Percentiles rank a stretch among this genome's conserved stretches.
phyloP scores from a whole-genome alignment of 2,329 filamentous ascomycete species.

The Mariannaea elegans region DNA sequence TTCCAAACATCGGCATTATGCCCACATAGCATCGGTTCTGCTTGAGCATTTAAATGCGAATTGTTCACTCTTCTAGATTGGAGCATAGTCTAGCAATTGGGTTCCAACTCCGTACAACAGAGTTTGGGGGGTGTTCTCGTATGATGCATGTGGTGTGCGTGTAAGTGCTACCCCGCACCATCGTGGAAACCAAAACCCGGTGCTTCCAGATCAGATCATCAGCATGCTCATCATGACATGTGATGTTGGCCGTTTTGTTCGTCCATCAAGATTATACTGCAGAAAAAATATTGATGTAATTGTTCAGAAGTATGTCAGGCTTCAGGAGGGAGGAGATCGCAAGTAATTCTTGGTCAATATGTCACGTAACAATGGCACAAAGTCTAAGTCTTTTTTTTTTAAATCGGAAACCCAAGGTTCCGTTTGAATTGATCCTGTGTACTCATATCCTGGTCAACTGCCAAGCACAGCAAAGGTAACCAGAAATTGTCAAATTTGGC shows the following conservation, averaged over 20 bases:
- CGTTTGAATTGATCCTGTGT: constrained; percentile 36
- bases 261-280: no score
- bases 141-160: not conserved
- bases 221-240: not conserved
- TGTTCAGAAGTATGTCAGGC: no score
- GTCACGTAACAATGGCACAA: not conserved
- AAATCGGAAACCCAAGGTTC: constrained; percentile 30
- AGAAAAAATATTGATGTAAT: no score
- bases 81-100: no score
- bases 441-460: constrained; percentile 34
- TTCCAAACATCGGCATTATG: no score
- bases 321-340: no score
- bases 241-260: no score
- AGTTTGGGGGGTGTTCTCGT: not conserved
- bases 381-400: not conserved
- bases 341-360: no score
- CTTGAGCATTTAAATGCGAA: no score
- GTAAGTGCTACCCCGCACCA: not conserved
- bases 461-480: constrained; percentile 35
- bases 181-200: not conserved
- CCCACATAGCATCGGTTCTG: no score
- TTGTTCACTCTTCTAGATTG: no score
- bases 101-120: not conserved
- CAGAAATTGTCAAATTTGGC: constrained; percentile 32
- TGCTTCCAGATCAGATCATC: not conserved